Percentiles rank a stretch among this genome's conserved stretches.
Conservation (phyloP, 108 stramenopile genomes). For the Skeletonema menzelii region DNA sequence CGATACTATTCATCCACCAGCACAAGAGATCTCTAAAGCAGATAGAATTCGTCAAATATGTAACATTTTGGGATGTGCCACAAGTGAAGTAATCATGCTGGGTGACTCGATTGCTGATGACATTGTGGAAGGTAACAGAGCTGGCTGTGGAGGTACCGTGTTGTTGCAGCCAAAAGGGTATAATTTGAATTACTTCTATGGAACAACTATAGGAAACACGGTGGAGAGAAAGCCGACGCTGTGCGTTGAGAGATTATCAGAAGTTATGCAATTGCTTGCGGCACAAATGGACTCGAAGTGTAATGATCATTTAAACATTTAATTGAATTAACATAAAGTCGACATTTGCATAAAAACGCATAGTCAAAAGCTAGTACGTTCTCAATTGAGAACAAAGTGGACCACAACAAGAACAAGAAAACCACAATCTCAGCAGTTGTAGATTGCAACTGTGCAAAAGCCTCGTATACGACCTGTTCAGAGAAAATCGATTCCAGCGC, state of each 20-base stretch:
- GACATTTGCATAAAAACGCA: too few species aligned
- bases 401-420: too few species aligned
- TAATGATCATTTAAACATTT: too few species aligned
- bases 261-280: not conserved
- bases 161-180: conserved; percentile 1
- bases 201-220: not conserved
- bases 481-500: too few species aligned
- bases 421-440: too few species aligned
- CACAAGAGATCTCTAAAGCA: conserved; percentile 13
- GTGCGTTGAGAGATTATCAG: not conserved
- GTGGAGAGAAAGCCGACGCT: not conserved
- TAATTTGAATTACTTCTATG: not conserved
- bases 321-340: too few species aligned
- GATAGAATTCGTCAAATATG: conserved; percentile 24
- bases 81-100: conserved; percentile 21
- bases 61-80: conserved; percentile 12
- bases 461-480: too few species aligned
- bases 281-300: too few species aligned
- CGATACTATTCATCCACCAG: not conserved
- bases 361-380: too few species aligned
- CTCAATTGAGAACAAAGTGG: too few species aligned
- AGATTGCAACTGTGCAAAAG: too few species aligned
- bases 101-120: conserved; percentile 30
- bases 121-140: conserved; percentile 17
- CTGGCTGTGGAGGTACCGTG: conserved; percentile 20